Conservation (phyloP, 75 land plant species). For the Picea glauca region DNA sequence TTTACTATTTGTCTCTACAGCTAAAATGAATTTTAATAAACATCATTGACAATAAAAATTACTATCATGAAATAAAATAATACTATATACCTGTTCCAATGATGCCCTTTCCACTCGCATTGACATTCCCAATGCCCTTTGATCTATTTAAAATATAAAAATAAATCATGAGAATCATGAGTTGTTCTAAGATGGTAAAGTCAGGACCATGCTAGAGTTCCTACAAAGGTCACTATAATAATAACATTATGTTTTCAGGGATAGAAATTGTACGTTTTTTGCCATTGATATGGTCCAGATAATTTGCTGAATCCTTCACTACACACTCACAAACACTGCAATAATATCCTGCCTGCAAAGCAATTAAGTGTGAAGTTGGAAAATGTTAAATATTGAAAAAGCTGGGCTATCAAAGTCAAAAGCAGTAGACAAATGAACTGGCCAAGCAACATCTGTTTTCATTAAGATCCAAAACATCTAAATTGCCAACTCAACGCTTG, state of each 20-base stretch:
- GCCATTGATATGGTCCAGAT: constrained; percentile 97
- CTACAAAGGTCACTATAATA: neutral
- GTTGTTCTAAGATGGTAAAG: neutral
- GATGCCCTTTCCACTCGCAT: constrained; percentile 97
- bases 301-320: constrained; percentile 97
- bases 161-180: neutral
- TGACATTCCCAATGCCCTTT: constrained; percentile 98
- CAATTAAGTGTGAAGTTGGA: neutral
- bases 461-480: neutral
- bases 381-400: neutral
- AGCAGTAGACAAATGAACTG: neutral
- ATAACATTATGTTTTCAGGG: neutral
- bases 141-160: constrained; percentile 46
- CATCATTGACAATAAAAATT: too few species aligned
- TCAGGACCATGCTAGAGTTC: neutral
- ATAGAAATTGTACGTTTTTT: constrained; percentile 72
- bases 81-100: constrained; percentile 61
- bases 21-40: too few species aligned
- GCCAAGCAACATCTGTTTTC: neutral
- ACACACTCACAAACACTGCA: constrained; percentile 98
- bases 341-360: constrained; percentile 89
- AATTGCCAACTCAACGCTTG: neutral
- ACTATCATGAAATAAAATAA: neutral
- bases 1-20: too few species aligned
- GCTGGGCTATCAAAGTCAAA: neutral